A percentile compares a stretch with the other conserved stretches of the same genome.
phyloP scores from a whole-genome alignment of 2,329 filamentous ascomycete genomes.

The Fonsecaea pedrosoi region DNA sequence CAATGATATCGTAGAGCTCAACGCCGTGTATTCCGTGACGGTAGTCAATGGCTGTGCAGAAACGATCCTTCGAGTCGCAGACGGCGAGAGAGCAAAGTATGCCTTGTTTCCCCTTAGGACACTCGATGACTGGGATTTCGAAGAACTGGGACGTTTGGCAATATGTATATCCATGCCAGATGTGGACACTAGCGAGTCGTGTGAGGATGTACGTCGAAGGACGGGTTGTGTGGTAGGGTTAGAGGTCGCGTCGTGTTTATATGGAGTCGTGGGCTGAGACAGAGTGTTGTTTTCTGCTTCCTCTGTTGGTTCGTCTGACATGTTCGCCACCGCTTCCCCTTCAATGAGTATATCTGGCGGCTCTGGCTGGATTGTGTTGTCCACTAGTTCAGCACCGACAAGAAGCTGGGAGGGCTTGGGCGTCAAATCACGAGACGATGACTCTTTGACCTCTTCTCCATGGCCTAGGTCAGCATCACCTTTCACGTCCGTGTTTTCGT shows the following conservation, averaged over 20 bases:
- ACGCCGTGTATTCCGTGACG: slow-evolving; percentile 59
- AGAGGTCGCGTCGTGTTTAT: slow-evolving; percentile 13
- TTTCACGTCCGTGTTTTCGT: not conserved
- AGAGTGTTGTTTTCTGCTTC: not conserved
- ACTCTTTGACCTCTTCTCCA: slow-evolving; percentile 3
- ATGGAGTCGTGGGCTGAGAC: not conserved
- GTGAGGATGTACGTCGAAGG: slow-evolving; percentile 73
- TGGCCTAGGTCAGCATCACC: not conserved
- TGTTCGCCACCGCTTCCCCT: not conserved
- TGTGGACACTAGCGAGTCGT: slow-evolving; percentile 88
- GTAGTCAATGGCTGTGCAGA: slow-evolving; percentile 61
- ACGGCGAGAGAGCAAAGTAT: slow-evolving; percentile 43
- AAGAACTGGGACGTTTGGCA: slow-evolving; percentile 75
- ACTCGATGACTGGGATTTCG: slow-evolving; percentile 56
- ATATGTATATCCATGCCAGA: slow-evolving; percentile 91
- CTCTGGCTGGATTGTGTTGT: slow-evolving; percentile 8
- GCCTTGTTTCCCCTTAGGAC: slow-evolving; percentile 35
- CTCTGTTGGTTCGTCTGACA: not conserved
- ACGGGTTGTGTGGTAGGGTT: slow-evolving; percentile 18
- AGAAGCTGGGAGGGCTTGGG: slow-evolving; percentile 36
- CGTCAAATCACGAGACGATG: slow-evolving; percentile 30
- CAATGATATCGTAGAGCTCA: slow-evolving; percentile 52
- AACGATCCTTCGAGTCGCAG: slow-evolving; percentile 29
- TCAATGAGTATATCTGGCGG: slow-evolving; percentile 11
- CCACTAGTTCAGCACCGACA: slow-evolving; percentile 2